phyloP scores from a whole-genome alignment of 1,284 basidiomycete species.

The Pseudozyma sp. region DNA sequence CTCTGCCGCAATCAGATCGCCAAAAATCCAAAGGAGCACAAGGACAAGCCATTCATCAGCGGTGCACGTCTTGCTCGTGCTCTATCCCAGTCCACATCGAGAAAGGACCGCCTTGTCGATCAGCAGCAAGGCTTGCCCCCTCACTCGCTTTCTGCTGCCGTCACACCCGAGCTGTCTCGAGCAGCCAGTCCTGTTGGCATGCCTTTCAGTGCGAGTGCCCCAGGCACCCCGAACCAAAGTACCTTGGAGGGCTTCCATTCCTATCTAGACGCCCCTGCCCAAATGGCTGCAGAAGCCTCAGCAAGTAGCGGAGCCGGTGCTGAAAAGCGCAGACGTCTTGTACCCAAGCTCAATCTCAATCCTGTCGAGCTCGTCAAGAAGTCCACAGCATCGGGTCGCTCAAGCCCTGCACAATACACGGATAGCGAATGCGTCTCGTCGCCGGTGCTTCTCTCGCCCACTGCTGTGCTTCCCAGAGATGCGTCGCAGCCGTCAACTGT shows the following conservation, averaged over 20 bases:
- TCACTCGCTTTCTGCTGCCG: constrained; percentile 32
- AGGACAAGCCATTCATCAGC: constrained; percentile 37
- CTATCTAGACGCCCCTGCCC: constrained; percentile 3
- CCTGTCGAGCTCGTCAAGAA: constrained; percentile 29
- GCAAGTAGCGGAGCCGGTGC: constrained; percentile 7
- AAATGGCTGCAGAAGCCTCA: not conserved
- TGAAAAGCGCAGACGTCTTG: constrained; percentile 22
- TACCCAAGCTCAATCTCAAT: constrained; percentile 42
- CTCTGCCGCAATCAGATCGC: constrained; percentile 61
- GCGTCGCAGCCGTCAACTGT: constrained; percentile 2
- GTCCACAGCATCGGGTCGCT: constrained; percentile 21
- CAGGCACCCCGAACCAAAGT: constrained; percentile 46
- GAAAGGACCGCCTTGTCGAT: constrained; percentile 21
- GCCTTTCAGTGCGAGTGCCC: constrained; percentile 29
- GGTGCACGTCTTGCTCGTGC: constrained; percentile 43
- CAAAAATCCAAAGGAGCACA: constrained; percentile 28
- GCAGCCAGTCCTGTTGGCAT: constrained; percentile 45
- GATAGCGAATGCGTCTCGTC: constrained; percentile 29
- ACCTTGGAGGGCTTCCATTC: constrained; percentile 25
- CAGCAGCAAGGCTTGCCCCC: constrained; percentile 13
- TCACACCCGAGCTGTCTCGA: constrained; percentile 46
- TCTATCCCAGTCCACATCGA: constrained; percentile 26
- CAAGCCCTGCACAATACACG: constrained; percentile 27
- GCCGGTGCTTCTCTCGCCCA: constrained; percentile 37
- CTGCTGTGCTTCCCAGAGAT: constrained; percentile 9